These are phyloP conservation scores for Colletotrichum acutatum DNA, from an alignment of 2,329 filamentous ascomycete species.

Conservation along the genomic window DNA sequence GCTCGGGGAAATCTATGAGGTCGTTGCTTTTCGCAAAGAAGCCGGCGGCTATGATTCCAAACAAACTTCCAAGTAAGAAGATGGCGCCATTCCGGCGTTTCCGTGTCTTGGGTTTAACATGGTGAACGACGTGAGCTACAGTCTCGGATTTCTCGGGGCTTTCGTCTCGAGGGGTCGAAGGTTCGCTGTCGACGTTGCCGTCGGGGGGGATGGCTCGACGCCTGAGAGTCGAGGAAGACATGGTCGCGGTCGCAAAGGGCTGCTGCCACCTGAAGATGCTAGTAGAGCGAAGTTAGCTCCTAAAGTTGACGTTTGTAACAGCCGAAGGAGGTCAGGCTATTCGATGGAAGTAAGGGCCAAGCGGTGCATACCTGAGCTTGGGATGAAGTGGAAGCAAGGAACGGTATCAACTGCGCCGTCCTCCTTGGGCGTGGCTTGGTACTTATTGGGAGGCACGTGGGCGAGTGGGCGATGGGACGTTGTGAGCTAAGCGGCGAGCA, in stretches of 20 bases:
- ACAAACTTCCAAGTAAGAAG: conserved; percentile 89
- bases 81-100: conserved; percentile 85
- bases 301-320: neutral
- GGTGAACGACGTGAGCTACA: conserved; percentile 56
- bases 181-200: conserved; percentile 39
- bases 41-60: conserved; percentile 87
- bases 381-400: neutral
- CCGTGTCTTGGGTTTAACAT: conserved; percentile 57
- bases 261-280: neutral
- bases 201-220: conserved; percentile 40
- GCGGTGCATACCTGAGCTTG: neutral
- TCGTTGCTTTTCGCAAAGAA: conserved; percentile 93
- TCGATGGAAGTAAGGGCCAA: neutral
- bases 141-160: conserved; percentile 47
- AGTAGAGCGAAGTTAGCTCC: conserved; percentile 2
- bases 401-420: neutral
- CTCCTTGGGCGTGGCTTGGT: neutral
- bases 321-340: neutral
- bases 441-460: conserved; percentile 4
- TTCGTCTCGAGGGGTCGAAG: conserved; percentile 42
- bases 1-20: conserved; percentile 81
- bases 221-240: conserved; percentile 27
- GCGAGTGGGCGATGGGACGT: neutral
- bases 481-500: neutral
- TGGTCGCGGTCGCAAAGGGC: conserved; percentile 5